These are phyloP conservation scores for Phytophthora capsici DNA, from an alignment of 352 stramenopile genomes.

Conservation along the genomic window DNA sequence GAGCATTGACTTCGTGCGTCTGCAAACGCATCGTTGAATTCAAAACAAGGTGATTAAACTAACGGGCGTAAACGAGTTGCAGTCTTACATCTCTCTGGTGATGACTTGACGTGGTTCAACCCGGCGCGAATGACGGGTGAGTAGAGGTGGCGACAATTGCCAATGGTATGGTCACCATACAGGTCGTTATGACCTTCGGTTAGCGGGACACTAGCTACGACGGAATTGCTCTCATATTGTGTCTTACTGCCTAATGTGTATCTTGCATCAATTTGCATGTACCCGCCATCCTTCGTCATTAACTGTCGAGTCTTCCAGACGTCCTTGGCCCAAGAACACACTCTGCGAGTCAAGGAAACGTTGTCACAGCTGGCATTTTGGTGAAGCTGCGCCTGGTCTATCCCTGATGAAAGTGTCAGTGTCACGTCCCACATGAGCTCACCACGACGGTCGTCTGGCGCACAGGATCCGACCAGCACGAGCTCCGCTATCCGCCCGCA, in stretches of 20 bases:
- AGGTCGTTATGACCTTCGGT: neutral
- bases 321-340: no score
- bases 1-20: no score
- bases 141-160: slow-evolving; percentile 1
- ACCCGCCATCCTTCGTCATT: slow-evolving; percentile 8
- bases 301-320: slow-evolving; percentile 17
- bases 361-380: slow-evolving; percentile 20
- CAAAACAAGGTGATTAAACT: slow-evolving; percentile 5
- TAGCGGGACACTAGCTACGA: no score
- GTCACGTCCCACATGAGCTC: slow-evolving; percentile 22
- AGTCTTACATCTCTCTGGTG: neutral
- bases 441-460: slow-evolving; percentile 26
- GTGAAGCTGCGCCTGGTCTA: slow-evolving; percentile 17
- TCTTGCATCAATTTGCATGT: neutral
- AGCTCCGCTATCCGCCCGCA: slow-evolving; percentile 10
- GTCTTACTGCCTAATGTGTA: neutral
- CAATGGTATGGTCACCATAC: no score
- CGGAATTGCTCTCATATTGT: no score
- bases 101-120: slow-evolving; percentile 7
- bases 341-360: slow-evolving; percentile 2
- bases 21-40: slow-evolving; percentile 11
- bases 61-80: neutral
- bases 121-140: slow-evolving; percentile 5
- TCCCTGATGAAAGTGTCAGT: slow-evolving; percentile 4
- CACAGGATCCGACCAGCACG: slow-evolving; percentile 14